These are phyloP conservation scores for Marasmius fiardii DNA, from an alignment of 1,284 basidiomycete genomes.

Conservation along the genomic window DNA sequence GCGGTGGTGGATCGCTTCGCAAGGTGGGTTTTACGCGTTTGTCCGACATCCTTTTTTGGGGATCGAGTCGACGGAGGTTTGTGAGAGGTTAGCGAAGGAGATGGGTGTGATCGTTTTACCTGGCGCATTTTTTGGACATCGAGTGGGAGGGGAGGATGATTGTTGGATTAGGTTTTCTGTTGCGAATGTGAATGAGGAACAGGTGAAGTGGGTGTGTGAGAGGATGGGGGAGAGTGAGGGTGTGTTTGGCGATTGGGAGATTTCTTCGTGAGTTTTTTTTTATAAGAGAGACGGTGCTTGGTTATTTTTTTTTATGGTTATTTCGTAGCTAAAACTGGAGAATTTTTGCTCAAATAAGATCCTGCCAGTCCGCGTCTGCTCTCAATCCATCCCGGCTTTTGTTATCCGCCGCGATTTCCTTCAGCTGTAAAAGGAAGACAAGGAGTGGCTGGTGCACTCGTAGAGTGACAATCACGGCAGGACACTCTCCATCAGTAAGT, in stretches of 20 bases:
- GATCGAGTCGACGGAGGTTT: constrained; percentile 51
- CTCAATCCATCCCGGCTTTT: no score
- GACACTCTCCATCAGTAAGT: no score
- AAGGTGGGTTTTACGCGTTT: constrained; percentile 76
- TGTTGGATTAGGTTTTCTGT: constrained; percentile 78
- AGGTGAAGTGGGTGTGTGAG: constrained; percentile 55
- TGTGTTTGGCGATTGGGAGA: constrained; percentile 25
- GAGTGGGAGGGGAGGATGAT: constrained; percentile 34
- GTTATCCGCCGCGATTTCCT: no score
- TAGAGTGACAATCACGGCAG: no score
- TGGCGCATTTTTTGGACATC: constrained; percentile 60
- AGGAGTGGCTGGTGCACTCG: no score
- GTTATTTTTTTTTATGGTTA: no score
- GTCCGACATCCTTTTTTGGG: constrained; percentile 67
- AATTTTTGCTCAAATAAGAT: no score
- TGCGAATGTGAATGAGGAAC: constrained; percentile 73
- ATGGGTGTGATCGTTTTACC: constrained; percentile 70
- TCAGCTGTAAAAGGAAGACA: no score
- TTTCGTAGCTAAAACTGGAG: no score
- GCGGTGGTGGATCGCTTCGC: constrained; percentile 60
- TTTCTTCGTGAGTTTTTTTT: background rate
- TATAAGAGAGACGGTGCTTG: background rate
- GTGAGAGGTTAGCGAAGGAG: constrained; percentile 55
- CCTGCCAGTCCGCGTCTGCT: no score
- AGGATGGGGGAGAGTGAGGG: constrained; percentile 47